Percentiles rank a stretch among this genome's conserved stretches.
These are phyloP conservation scores for Limnanthes douglasii DNA, from an alignment of 345 rosid genomes.

Conservation along the genomic window DNA sequence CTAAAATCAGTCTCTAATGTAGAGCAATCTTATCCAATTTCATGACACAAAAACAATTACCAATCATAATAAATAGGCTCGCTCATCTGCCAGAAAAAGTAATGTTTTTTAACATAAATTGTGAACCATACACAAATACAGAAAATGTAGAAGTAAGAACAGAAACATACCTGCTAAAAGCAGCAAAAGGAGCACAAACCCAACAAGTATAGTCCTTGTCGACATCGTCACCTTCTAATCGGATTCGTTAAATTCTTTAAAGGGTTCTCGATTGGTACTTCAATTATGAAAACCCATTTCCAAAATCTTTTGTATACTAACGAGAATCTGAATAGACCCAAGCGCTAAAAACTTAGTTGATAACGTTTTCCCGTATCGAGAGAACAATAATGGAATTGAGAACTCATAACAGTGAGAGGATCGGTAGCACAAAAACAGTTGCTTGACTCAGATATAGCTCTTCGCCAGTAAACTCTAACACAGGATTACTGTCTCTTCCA, in stretches of 20 bases:
- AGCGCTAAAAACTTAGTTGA: background rate
- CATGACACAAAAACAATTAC: too few species aligned
- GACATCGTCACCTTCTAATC: slow-evolving; percentile 9
- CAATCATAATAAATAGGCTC: background rate
- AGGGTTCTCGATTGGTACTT: slow-evolving; percentile 4
- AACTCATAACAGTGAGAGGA: too few species aligned
- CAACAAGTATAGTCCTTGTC: slow-evolving; percentile 51
- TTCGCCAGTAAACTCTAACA: too few species aligned
- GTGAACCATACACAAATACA: background rate
- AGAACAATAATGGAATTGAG: too few species aligned
- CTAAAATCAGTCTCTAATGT: too few species aligned
- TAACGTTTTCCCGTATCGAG: background rate
- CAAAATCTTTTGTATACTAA: background rate
- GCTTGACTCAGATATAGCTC: too few species aligned
- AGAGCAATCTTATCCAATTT: too few species aligned
- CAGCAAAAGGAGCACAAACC: slow-evolving; percentile 65
- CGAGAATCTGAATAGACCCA: background rate
- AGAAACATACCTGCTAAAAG: slow-evolving; percentile 38
- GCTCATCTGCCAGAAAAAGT: background rate
- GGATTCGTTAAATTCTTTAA: slow-evolving; percentile 10
- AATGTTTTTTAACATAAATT: background rate
- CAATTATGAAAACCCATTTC: slow-evolving; percentile 1
- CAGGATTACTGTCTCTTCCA: too few species aligned
- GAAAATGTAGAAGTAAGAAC: background rate
- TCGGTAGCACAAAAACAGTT: too few species aligned